Base-by-base conservation (phyloP, 805 yeast genomes). In the Candida boleticola region DNA sequence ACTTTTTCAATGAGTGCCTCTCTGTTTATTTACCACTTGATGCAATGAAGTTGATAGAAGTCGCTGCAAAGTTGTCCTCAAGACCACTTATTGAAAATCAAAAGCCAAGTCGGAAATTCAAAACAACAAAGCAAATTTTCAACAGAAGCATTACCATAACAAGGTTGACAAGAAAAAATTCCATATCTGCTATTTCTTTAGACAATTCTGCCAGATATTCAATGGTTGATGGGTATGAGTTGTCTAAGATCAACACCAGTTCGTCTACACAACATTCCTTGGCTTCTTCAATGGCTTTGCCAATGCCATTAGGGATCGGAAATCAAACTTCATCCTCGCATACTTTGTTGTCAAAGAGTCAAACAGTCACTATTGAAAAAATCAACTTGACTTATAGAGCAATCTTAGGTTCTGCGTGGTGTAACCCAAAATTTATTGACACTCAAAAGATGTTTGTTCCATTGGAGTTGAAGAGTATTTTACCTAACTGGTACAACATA, bases 1-100 rank as follows among this genome's bases (percentile, higher is more conserved):
- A 85, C 54, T 85, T 89, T 56, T 82, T 87, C 55, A 86, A 85
- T 58, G 95, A 86, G 60, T 89, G 82, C 11, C 71, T 82, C n/a
- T 69, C 78, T n/a, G 54, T 60, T 10, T 69, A 60, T 43, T 63
- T 85, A 40, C 95, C 93, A 0, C 61, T 82, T 17, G 92, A 85
- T 49, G 70, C 85, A 2, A 77, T 79, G 61, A 72, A 65, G 44
- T 60, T 86, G 45, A 67, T 85, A 23, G 88, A 81, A 44, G 61
- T 78, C 1, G 82, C 85, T 1, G 80, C 90, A 0, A 76, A 64
- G 51, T 61, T 86, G 36, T 74, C 83, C 21, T 74, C 79, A 2
- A 67, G 64, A 31, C 82, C 83, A 3, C 76, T 81, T 27, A 65
- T 70, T 23, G 80, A 72, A 53, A 60, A 67, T 20, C 64, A 65